Evolutionary conservation across 768 basidiomycete species (phyloP), one percentile per base, ranked within the genome.

Genomic region (Stropharia rugosoannulata): DNA sequence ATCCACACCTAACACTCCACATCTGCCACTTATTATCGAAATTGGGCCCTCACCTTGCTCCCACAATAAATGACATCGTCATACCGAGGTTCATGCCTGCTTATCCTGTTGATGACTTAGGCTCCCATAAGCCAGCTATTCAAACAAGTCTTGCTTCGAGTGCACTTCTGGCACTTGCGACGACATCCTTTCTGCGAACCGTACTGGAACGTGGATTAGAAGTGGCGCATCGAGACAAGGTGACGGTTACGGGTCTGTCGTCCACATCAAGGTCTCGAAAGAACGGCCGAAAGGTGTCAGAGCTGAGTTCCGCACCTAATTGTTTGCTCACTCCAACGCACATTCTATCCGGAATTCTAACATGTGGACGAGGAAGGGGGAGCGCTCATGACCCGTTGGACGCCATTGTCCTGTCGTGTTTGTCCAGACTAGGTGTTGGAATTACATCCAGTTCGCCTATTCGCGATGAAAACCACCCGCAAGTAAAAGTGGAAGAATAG

Each of bases 251-350:
- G 8, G 51, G 52, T 8, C 19, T 59, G 37, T n/a, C 56, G 13
- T 29, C 63, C 19, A 36, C 45, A 40, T 32, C 29, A 32, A 32
- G 9, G 29, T 32, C 29, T 32, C 29, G 29, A 32, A 32, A 32
- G 51, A 47, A 51, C 50, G 43, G 55, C 58, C 37, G 32, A 61
- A 49, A 56, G 51, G 55, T 55, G 57, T 46, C 51, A 58, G 65
- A 58, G 61, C 29, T 13, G 22, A 22, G 32, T 39, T 47, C 49
- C 5, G 16, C 49, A 19, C 53, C 43, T 47, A 60, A 48, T 48
- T 62, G 54, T 19, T 58, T 77, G 39, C 68, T 81, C 57, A 77
- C 75, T 41, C 76, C 79, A 35, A 66, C 73, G 6, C 79, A 81
- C 56, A 68, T 81, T 50, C 61, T 79, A n/a, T 68, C 68, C 32